Evolutionary conservation across 192 early-diverging fungal species (phyloP), one percentile per base, ranked within the genome.

Genomic region (Coemansia sp.): DNA sequence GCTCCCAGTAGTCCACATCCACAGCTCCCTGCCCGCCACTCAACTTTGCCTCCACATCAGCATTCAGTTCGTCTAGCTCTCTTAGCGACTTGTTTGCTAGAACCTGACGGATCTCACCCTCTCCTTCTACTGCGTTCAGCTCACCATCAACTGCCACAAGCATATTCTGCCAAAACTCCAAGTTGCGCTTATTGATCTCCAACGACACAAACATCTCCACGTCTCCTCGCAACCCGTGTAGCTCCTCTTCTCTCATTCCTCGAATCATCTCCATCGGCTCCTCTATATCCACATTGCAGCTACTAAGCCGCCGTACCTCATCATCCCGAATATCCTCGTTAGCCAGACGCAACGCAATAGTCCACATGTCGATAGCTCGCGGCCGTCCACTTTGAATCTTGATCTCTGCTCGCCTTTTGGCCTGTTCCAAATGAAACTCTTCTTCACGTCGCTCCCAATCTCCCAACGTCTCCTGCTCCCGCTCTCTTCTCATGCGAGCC

Each of bases 1-100:
- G 82, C 52, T 95, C 94, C 95, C 95, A 98, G 63, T 94, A 98
- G 35, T 98, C 95, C 2, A 94, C 89, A 72, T 96, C 95, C 14
- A 94, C 84, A 5, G 82, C 80, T 14, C 82, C 89, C 16, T 72
- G 50, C 37, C 40, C 78, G 1, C 80, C 77, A 9, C 63, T 62
- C 21, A 98, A 72, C 59, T 93, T 91, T 3, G 67, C 58, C 46
- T 87, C 82, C 30, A 96, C 87, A 46, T 95, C 90, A 0, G 61
- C 60, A 56, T 93, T 86, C 36, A 96, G 81, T 11, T 83, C 66
- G 2, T 72, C 65, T 0, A 98, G 80, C 64, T 94, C 88, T 0
- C 77, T 63, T 30, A 86, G 73, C 3, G 88, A 82, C 68, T 98
- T 98, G 40, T 81, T 84, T 1, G 52, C 56, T 45, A 97, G 67